Base-by-base conservation (phyloP, 768 basidiomycete species). In the Lepiota subincarnata region DNA sequence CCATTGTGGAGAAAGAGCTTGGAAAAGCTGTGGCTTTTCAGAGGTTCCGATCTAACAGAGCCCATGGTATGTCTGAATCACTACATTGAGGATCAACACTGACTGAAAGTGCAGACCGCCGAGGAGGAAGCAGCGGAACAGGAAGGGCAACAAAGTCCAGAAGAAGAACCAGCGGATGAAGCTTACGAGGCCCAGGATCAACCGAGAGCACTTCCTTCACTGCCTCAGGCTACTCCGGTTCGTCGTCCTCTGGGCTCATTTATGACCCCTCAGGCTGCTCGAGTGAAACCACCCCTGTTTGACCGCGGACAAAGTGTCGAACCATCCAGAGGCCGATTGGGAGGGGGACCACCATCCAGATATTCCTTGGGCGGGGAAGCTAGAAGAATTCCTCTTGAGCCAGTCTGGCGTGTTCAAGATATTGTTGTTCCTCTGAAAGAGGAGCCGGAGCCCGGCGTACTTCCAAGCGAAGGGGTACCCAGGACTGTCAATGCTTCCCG, bases 321-420 rank as follows among this genome's bases (percentile, higher is more conserved):
- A 22, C 50, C 35, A 34, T 45, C n/a, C 52, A 35, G 43, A 22
- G 35, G 41, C 40, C 57, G 55, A 24, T 47, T 58, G 16, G 58
- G 20, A 42, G 57, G 52, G 49, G 45, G 39, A 6, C 45, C 49
- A 7, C 59, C 59, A 20, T 62, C 66, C 19, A 56, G 71, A 55
- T 67, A 73, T 54, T 82, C 82, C 0, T 64, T 80, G 19, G 80
- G 76, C 10, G 70, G 70, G 1, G 78, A 76, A 35, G 71, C 81
- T 0, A 72, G 73, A 34, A 70, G 81, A 11, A 71, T 82, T 6
- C 63, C 77, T 8, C 60, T 80, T 1, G 74, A 79, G 26, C 71
- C 76, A 38, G 72, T 78, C 12, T 84, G 82, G 85, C 75, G 70
- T 48, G 78, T 84, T 8, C 71, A 67, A 40, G 83, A 84, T 50